Base-by-base conservation (phyloP, 2,329 filamentous ascomycete genomes). In the Penicillium aurantiogriseum region DNA sequence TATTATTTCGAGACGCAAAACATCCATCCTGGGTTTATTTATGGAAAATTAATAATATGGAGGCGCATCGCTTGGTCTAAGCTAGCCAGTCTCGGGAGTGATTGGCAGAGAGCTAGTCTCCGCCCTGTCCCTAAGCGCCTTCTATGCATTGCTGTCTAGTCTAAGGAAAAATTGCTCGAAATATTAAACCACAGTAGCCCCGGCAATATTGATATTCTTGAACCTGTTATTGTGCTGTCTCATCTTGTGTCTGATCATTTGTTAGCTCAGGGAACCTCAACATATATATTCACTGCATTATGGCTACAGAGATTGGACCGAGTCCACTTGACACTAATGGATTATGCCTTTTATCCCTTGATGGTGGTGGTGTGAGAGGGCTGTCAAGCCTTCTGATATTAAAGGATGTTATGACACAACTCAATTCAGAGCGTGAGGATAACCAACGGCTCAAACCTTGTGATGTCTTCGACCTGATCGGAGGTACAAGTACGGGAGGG, bases 291-390 rank as follows among this genome's bases (percentile, higher is more conserved):
- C 7, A 25, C 7, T 2, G 19, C 4, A 19, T 38, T 9, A 35
- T 50, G 15, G 1, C 36, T 4, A 17, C 5, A 3, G n/a, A 8
- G 9, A 10, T 19, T n/a, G 46, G 46, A 21, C 43, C 51, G 3
- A 60, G 56, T 6, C 57, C 57, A 2, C 39, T 59, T 9, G 47
- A 61, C 2, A n/a, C 4, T 1, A 36, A 55, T n/a, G 63, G 64
- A 6, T 17, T 67, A 0, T 65, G 63, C 23, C 51, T 67, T 0
- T 13, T 67, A 1, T 59, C 61, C 27, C 59, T 73, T 5, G 76
- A 79, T 61, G 76, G 76, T 13, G 77, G 76, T 2, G 77, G 76
- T 4, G 69, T 79, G 0, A 69, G 76, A 5, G 75, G 74, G 0
- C 61, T 79, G 3, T 78, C 76, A 0, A 69, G 69, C 0, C 62